Conservation (phyloP, 495 filamentous ascomycete genomes). For the Cercophora scortea region DNA sequence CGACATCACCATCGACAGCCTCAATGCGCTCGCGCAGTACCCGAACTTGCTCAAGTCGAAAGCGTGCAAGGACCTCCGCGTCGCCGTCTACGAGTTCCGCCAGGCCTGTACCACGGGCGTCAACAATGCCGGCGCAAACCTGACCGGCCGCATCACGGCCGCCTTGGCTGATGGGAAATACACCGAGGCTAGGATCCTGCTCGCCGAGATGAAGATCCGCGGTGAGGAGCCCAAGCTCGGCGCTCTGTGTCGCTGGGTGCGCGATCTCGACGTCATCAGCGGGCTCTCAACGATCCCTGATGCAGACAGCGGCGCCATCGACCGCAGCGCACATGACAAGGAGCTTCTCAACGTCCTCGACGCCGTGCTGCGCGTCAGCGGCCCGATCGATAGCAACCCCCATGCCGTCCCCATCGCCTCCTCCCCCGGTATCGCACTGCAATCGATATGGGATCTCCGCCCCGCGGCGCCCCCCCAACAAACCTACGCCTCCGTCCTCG, state of each 20-base stretch:
- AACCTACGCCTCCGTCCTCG: constrained; percentile 28
- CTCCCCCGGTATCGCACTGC: constrained; percentile 19
- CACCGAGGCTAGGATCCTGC: constrained; percentile 31
- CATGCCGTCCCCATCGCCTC: constrained; percentile 8
- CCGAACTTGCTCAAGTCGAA: constrained; percentile 37
- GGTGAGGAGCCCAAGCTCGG: constrained; percentile 35
- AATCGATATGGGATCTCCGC: constrained; percentile 28
- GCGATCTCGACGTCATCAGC: constrained; percentile 41
- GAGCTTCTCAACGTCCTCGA: constrained; percentile 33
- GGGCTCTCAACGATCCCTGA: constrained; percentile 21
- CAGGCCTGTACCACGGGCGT: constrained; percentile 36
- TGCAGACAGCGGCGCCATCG: background rate
- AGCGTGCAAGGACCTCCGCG: constrained; percentile 36
- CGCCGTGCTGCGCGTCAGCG: constrained; percentile 31
- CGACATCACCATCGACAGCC: constrained; percentile 37
- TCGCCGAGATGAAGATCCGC: constrained; percentile 40
- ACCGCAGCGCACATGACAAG: constrained; percentile 14
- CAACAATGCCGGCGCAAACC: constrained; percentile 29
- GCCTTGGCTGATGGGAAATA: constrained; percentile 36
- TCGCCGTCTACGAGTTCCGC: constrained; percentile 38
- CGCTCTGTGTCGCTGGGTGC: constrained; percentile 41
- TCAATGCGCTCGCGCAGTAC: constrained; percentile 29
- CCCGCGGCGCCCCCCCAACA: constrained; percentile 8
- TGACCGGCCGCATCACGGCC: constrained; percentile 34
- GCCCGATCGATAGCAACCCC: constrained; percentile 26